phyloP scores from a whole-genome alignment of 2,329 filamentous ascomycete species.

The Myriangium duriaei region DNA sequence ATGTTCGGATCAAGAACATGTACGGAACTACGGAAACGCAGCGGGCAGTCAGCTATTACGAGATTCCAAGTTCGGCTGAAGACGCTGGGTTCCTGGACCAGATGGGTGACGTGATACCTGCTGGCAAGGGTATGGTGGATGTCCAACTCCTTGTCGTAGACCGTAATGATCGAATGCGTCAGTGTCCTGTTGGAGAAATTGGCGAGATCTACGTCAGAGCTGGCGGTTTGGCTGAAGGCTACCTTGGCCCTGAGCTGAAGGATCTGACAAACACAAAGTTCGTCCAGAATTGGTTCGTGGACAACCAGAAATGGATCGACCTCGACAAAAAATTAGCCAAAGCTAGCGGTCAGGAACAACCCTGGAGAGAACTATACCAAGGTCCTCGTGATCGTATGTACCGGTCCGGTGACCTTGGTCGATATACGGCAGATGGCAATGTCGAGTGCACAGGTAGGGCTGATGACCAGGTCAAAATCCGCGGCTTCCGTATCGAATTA shows the following conservation, averaged over 20 bases:
- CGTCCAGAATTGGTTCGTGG: conserved; percentile 73
- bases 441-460: conserved; percentile 68
- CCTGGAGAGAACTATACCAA: conserved; percentile 67
- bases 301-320: conserved; percentile 56
- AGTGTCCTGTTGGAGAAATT: conserved; percentile 69
- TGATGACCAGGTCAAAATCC: conserved; percentile 89
- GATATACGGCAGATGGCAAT: conserved; percentile 56
- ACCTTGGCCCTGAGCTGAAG: conserved; percentile 46
- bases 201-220: conserved; percentile 78
- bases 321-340: conserved; percentile 44
- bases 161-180: conserved; percentile 49
- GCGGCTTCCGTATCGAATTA: conserved; percentile 90
- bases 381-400: conserved; percentile 81
- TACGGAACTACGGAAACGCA: conserved; percentile 82
- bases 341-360: conserved; percentile 42
- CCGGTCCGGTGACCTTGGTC: conserved; percentile 73
- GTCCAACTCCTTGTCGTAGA: conserved; percentile 81
- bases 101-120: conserved; percentile 66
- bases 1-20: conserved; percentile 69
- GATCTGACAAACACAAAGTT: conserved; percentile 66
- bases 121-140: conserved; percentile 73
- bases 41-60: conserved; percentile 69
- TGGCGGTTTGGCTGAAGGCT: conserved; percentile 72
- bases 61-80: conserved; percentile 54
- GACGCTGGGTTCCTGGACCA: conserved; percentile 52